phyloP scores from a whole-genome alignment of 148 eudicot genomes.

The Fagopyrum homotropicum region DNA sequence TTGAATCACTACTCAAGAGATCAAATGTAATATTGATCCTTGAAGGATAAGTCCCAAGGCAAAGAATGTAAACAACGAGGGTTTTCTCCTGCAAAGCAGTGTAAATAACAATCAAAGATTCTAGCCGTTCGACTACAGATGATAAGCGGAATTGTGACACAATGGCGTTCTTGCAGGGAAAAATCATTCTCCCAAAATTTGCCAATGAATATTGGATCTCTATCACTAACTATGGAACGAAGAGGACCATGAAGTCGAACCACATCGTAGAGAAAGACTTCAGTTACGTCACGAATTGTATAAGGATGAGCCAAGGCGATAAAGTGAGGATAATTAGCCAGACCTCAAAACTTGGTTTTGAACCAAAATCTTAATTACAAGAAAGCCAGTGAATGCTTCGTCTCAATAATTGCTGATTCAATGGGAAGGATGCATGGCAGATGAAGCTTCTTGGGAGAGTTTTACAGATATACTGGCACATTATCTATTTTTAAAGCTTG shows the following conservation, averaged over 20 bases:
- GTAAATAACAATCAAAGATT: neutral
- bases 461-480: too few relatives aligned
- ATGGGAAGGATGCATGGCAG: too few relatives aligned
- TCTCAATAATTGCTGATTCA: too few relatives aligned
- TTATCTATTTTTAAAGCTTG: too few relatives aligned
- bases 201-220: conserved; percentile 3
- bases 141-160: neutral
- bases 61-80: neutral
- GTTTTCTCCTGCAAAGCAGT: neutral
- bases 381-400: too few relatives aligned
- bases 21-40: too few relatives aligned
- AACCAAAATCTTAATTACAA: too few relatives aligned
- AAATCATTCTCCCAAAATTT: neutral
- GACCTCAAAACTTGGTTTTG: too few relatives aligned
- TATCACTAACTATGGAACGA: neutral
- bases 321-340: conserved; percentile 9
- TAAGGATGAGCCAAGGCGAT: conserved; percentile 7
- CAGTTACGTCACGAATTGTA: neutral
- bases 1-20: too few relatives aligned
- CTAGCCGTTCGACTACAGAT: neutral
- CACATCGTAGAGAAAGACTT: neutral
- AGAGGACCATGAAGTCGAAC: neutral
- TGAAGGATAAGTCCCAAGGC: neutral
- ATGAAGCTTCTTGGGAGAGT: too few relatives aligned
- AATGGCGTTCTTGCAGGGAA: neutral